Evolutionary conservation across 192 early-diverging fungal species (phyloP).

Genomic region (Dissophora globulifera): DNA sequence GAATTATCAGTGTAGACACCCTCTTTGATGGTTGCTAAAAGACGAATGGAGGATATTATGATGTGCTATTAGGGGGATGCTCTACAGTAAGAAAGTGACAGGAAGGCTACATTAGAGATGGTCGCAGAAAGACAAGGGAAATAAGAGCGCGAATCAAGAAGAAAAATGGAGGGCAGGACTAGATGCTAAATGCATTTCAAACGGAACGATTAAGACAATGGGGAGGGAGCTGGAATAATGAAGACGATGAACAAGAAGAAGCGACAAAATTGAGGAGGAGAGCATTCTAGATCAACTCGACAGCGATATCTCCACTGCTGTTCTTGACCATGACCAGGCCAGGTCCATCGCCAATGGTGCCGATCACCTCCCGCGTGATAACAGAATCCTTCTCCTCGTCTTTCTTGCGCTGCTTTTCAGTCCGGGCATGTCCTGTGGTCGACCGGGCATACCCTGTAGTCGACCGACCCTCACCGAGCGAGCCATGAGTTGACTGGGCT

Average conservation of each 20-base stretch:
- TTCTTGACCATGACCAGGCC: slow-evolving; percentile 48
- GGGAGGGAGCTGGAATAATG: no score
- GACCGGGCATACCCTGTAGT: no score
- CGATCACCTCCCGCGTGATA: slow-evolving; percentile 39
- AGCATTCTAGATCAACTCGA: slow-evolving; percentile 23
- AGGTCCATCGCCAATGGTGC: slow-evolving; percentile 29
- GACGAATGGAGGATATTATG: no score
- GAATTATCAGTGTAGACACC: no score
- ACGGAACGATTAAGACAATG: no score
- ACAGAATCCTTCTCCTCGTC: slow-evolving; percentile 35
- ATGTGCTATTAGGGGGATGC: neutral
- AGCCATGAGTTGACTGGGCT: slow-evolving; percentile 19
- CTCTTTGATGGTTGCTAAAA: no score
- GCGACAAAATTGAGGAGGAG: neutral
- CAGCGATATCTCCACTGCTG: slow-evolving; percentile 38
- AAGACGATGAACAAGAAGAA: neutral
- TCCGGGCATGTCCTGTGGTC: no score
- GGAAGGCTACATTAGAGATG: no score
- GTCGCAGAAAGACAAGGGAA: no score
- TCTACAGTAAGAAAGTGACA: neutral
- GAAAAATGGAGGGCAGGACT: neutral
- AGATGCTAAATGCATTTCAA: no score
- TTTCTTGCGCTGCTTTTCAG: slow-evolving; percentile 28
- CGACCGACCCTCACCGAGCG: slow-evolving; percentile 7
- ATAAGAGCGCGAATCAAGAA: neutral